Conservation (phyloP, 2,329 filamentous ascomycete genomes). For the Diaporthe batatas region DNA sequence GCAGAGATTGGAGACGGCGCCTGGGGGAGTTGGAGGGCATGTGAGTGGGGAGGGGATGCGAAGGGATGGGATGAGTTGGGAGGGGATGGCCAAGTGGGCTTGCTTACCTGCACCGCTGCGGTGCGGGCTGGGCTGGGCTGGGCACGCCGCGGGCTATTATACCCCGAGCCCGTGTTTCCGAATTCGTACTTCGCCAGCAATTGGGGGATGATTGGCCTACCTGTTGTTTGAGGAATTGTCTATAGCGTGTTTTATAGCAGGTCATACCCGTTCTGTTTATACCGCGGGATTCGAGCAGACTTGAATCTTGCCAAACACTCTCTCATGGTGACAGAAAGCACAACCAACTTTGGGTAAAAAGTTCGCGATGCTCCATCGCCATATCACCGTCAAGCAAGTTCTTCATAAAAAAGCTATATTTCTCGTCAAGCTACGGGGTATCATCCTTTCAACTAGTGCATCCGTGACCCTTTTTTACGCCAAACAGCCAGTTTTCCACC, state of each 20-base stretch:
- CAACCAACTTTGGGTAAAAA: not conserved
- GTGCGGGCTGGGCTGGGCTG: not conserved
- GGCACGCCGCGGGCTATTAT: not conserved
- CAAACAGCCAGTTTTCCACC: slow-evolving; percentile 11
- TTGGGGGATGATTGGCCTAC: too few relatives aligned
- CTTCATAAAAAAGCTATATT: not conserved
- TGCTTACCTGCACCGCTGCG: not conserved
- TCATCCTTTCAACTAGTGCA: slow-evolving; percentile 13
- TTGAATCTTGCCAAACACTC: not conserved
- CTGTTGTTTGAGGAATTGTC: too few relatives aligned
- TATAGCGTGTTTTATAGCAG: not conserved
- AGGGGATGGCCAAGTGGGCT: not conserved
- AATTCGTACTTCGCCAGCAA: not conserved
- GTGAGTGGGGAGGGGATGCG: too few relatives aligned
- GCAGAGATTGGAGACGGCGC: not conserved
- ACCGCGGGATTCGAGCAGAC: not conserved
- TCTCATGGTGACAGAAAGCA: not conserved
- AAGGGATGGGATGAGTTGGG: too few relatives aligned
- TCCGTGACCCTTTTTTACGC: slow-evolving; percentile 23
- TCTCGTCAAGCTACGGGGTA: slow-evolving; percentile 29
- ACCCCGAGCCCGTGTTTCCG: not conserved
- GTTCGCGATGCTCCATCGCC: too few relatives aligned
- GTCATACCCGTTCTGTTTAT: not conserved
- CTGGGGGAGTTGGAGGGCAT: not conserved
- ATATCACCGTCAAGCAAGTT: not conserved